Percentiles rank a stretch among this genome's conserved stretches.
Conservation (phyloP, 1,284 basidiomycete genomes). For the Cutaneotrichosporon arboriforme region DNA sequence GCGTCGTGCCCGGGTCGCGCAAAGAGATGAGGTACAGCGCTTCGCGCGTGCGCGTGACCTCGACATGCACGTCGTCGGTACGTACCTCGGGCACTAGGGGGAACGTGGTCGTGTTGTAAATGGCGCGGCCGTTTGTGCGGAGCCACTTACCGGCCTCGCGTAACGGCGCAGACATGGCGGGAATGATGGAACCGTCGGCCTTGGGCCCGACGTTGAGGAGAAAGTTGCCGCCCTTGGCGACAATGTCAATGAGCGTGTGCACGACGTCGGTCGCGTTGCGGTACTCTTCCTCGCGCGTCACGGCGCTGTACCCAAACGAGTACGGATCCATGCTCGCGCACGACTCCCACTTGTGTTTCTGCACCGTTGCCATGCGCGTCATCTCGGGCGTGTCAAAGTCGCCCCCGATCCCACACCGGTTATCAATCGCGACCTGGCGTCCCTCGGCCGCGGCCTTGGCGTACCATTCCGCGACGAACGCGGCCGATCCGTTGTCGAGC, state of each 20-base stretch:
- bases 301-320: slow-evolving; percentile 42
- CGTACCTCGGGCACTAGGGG: slow-evolving; percentile 29
- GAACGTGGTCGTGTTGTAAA: slow-evolving; percentile 51
- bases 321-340: slow-evolving; percentile 32
- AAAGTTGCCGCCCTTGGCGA: slow-evolving; percentile 44
- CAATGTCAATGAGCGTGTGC: slow-evolving; percentile 55
- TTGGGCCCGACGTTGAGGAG: slow-evolving; percentile 56
- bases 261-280: slow-evolving; percentile 54
- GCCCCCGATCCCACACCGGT: slow-evolving; percentile 48
- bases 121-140: slow-evolving; percentile 52
- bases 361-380: slow-evolving; percentile 53
- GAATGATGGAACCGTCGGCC: slow-evolving; percentile 55
- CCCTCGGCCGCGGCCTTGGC: slow-evolving; percentile 52
- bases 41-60: slow-evolving; percentile 53
- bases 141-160: slow-evolving; percentile 55
- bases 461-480: slow-evolving; percentile 56
- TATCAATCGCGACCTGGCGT: slow-evolving; percentile 57
- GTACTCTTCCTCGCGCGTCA: slow-evolving; percentile 52
- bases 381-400: slow-evolving; percentile 61
- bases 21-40: slow-evolving; percentile 57
- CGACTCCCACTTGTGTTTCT: slow-evolving; percentile 56
- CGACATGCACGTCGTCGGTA: slow-evolving; percentile 44
- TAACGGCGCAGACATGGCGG: slow-evolving; percentile 52
- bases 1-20: slow-evolving; percentile 33
- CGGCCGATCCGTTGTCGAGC: slow-evolving; percentile 53